A percentile compares a stretch with the other conserved stretches of the same genome.
These are phyloP conservation scores for Candida vartiovaarae DNA, from an alignment of 805 yeast species.

Conservation along the genomic window DNA sequence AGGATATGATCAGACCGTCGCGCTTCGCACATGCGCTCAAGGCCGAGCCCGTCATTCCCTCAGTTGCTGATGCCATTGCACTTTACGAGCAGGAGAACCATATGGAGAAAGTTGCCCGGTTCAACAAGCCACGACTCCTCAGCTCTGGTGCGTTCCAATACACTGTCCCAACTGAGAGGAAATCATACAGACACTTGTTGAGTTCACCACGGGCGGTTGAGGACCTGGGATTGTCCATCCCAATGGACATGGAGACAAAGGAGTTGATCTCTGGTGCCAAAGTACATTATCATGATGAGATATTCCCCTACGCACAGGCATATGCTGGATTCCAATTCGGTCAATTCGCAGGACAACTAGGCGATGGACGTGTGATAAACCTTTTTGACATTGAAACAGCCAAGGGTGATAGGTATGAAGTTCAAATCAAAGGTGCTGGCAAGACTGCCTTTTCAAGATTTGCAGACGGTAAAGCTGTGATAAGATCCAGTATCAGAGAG, in stretches of 20 bases:
- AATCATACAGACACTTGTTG: constrained; percentile 44
- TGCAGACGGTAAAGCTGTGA: constrained; percentile 94
- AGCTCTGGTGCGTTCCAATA: constrained; percentile 65
- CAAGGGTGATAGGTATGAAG: constrained; percentile 36
- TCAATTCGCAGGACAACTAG: constrained; percentile 92
- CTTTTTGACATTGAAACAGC: constrained; percentile 60
- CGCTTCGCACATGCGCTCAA: constrained; percentile 9
- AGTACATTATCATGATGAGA: constrained; percentile 31
- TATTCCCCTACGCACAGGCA: constrained; percentile 82
- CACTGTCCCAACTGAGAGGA: constrained; percentile 58
- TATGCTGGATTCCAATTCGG: constrained; percentile 98
- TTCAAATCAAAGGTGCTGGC: constrained; percentile 92
- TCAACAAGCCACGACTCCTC: constrained; percentile 46
- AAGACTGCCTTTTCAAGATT: constrained; percentile 87
- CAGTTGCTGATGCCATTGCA: constrained; percentile 23
- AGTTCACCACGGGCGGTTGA: constrained; percentile 53
- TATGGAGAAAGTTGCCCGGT: constrained; percentile 19
- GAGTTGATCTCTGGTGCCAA: constrained; percentile 56
- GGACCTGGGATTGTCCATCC: constrained; percentile 50
- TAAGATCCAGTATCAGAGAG: constrained; percentile 84
- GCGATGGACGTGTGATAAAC: constrained; percentile 89
- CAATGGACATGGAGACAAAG: constrained; percentile 34
- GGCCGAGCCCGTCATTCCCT: constrained; percentile 27
- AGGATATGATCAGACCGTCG: constrained; percentile 9
- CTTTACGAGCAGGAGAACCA: constrained; percentile 20